Base-by-base conservation (phyloP, 2,329 filamentous ascomycete species). In the Nemania sp. region DNA sequence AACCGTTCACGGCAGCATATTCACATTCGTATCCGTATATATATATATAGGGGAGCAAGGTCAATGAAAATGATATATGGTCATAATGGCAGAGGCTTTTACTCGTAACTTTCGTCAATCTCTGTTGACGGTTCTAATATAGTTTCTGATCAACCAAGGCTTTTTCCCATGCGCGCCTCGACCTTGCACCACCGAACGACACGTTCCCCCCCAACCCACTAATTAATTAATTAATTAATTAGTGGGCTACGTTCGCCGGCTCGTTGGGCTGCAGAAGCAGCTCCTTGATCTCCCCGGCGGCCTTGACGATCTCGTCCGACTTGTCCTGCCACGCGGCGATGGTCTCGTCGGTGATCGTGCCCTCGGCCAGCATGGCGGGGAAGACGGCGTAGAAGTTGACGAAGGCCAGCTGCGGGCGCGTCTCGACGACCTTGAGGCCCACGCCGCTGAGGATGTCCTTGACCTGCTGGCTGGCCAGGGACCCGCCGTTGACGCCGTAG, bases 401-500 rank as follows among this genome's bases (percentile, higher is more conserved):
- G 57, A 77, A 75, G 0, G 65, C 50, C n/a, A 77, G 64, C 50
- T 64, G 64, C 0, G 73, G 72, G 6, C 70, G 71, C 10, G 72
- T 73, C 45, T 71, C 70, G n/a, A 69, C 66, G 18, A 76, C 66
- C 7, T 64, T 60, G n/a, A 73, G 62, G 12, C 73, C 70, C 68
- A 76, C 70, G 12, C 68, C 69, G 49, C 62, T 46, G 9, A 77
- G 65, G 2, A 64, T 67, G 12, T 65, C 63, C 47, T 69, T 68
- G 21, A 72, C 67, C 47, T 70, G 67, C 47, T 73, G 70, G 34
- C 65, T 71, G 7, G 76, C 73, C 18, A 60, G 57, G 42, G 57
- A 61, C 29, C 80, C 80, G 34, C 80, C 80, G 3, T 70, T 63
- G 0, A 77, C 77, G 4, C 85, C 84, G 72, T 87, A 87, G 57